Evolutionary conservation across 371 early-diverging fungal genomes (phyloP), one percentile per base, ranked within the genome.

Genomic region (Zychaea mexicana): DNA sequence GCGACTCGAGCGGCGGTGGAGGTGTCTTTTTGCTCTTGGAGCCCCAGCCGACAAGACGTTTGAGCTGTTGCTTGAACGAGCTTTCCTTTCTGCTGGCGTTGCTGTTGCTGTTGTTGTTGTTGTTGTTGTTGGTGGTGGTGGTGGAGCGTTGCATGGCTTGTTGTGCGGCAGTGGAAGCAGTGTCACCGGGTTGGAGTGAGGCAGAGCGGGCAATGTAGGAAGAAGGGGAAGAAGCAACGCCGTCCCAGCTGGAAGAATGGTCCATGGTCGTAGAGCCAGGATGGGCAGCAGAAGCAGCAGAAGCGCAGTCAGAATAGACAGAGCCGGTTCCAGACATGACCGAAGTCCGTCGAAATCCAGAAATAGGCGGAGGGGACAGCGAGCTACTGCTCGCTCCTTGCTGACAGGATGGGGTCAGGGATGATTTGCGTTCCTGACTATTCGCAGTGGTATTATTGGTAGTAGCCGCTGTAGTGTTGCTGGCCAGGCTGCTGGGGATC

Each of bases 41-140:
- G 2, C 79, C 79, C 79, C 79, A 78, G 13, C 79, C 79, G 19
- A 78, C 79, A 42, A 78, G 68, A n/a, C 79, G 57, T 53, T 78
- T 78, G 15, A 78, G 68, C 19, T 76, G 76, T 22, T 75, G 72
- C 39, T 67, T 77, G 22, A 80, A 72, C 4, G 70, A 70, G 17
- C 42, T 69, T 53, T 74, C 76, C 57, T 74, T 71, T 24, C n/a
- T n/a, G n/a, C n/a, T n/a, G n/a, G n/a, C n/a, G n/a, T n/a, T n/a
- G n/a, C n/a, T n/a, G n/a, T n/a, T n/a, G n/a, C n/a, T n/a, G n/a
- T 61, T 75, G 42, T 19, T 61, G 30, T 59, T 38, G 63, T 53
- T 27, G 38, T 61, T 75, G 42, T 19, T 61, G 30, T 59, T 38
- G 63, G 59, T 27, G 38, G 26, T 54, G 9, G 49, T 22, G 24